Evolutionary conservation across 192 early-diverging fungal genomes (phyloP), one percentile per base, ranked within the genome.

Genomic region (Helicostylum pulchrum): DNA sequence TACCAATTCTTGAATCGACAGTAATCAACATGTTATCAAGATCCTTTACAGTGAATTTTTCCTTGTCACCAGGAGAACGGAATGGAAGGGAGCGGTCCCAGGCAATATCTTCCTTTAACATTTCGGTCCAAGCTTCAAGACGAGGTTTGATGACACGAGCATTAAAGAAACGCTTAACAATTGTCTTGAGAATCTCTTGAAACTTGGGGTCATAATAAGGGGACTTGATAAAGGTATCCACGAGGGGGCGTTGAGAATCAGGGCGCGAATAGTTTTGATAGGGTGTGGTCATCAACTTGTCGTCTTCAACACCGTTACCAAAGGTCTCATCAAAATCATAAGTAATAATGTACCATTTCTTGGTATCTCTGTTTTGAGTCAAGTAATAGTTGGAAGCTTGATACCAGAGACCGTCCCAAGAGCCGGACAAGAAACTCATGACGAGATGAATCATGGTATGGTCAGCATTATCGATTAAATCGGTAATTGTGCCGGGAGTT

Each of bases 251-350:
- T 2, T 61, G 58, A 1, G 62, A 60, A 42, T 64, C 47, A 2
- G 68, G 66, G 3, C 56, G 67, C 39, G 64, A 64, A 11, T 68
- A 72, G 61, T 75, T 75, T 43, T 62, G 26, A 43, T 75, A 72
- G 2, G 73, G 67, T 4, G 67, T 69, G 4, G 20, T 44, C 21
- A 52, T 57, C 10, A 78, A 42, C 9, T 67, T 53, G 4, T 53
- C 68, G 6, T 39, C 8, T 1, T 62, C 36, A 17, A 60, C 72
- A 60, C 67, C 72, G 7, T 39, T 68, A n/a, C 77, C 74, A 53
- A 75, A 73, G 20, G 74, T 78, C 42, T 72, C 70, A 39, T 78
- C 77, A 52, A 75, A 78, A 21, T 75, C 77, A 0, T 65, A 70
- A 3, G 73, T 65, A 17, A 78, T 62, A 36, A 67, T 69, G 14